Evolutionary conservation across 169 alveolate genomes (phyloP).

Genomic region (Eimeria praecox): DNA sequence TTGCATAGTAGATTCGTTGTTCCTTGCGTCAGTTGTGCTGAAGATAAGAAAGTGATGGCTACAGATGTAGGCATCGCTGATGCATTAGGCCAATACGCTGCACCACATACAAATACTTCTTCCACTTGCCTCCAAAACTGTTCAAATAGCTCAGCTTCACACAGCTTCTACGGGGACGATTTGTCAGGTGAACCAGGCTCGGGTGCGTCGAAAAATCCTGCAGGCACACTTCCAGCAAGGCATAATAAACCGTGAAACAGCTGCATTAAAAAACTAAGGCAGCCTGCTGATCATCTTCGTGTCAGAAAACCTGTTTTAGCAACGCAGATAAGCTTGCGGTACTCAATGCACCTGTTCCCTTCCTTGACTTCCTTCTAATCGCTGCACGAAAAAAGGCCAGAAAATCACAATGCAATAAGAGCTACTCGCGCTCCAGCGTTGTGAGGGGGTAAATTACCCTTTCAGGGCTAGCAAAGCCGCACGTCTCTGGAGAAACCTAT

Average conservation of each 20-base stretch:
- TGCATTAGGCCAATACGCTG: not conserved
- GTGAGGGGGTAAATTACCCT: too few species aligned
- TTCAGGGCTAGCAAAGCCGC: not conserved
- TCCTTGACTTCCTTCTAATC: not conserved
- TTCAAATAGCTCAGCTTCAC: not conserved
- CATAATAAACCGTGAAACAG: not conserved
- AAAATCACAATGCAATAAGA: not conserved
- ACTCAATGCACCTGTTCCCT: not conserved
- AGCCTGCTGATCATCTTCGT: not conserved
- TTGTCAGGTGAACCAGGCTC: not conserved
- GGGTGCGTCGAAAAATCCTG: not conserved
- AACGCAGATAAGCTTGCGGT: not conserved
- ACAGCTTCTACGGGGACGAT: not conserved
- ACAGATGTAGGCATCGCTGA: not conserved
- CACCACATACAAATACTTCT: not conserved
- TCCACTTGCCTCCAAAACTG: not conserved
- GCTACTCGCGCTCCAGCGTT: not conserved
- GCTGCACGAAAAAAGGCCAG: not conserved
- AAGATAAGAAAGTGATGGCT: not conserved
- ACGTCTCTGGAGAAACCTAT: not conserved
- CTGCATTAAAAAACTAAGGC: not conserved
- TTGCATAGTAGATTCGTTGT: not conserved
- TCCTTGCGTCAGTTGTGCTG: not conserved
- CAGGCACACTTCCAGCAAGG: not conserved
- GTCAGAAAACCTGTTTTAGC: not conserved